Evolutionary conservation across 139 green algal species (phyloP).

Genomic region (Chlamydomonas sphaeroides): DNA sequence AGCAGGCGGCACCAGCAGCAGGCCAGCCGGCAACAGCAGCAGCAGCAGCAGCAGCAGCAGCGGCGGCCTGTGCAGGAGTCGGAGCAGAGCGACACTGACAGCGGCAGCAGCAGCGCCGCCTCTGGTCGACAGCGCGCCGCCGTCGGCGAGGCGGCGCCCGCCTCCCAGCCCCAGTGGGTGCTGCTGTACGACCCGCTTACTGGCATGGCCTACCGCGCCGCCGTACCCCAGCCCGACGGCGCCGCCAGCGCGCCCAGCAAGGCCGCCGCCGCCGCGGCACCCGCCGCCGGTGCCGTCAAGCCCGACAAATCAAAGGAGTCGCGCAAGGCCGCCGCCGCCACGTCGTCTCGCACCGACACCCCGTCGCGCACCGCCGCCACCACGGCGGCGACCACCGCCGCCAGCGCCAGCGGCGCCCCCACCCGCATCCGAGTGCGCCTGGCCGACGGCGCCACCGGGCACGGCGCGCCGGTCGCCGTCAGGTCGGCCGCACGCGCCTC

Average conservation of each 20-base stretch:
- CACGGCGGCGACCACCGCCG: background rate
- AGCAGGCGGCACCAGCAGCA: too few species aligned
- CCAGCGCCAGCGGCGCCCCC: background rate
- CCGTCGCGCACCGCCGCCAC: too few species aligned
- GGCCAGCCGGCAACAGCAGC: background rate
- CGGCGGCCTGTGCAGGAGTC: background rate
- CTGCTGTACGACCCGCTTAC: background rate
- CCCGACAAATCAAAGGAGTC: background rate
- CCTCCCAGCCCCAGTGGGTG: background rate
- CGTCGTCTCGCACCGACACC: background rate
- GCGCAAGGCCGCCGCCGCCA: too few species aligned
- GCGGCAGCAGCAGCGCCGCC: too few species aligned
- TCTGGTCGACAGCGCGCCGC: too few species aligned
- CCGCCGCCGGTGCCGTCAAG: too few species aligned
- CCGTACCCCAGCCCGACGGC: background rate
- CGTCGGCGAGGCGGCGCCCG: too few species aligned
- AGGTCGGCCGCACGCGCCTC: background rate
- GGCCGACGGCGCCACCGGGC: background rate
- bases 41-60: constrained; percentile 14
- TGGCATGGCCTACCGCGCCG: background rate
- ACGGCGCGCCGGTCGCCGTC: background rate
- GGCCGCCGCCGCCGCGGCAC: background rate
- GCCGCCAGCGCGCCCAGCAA: background rate
- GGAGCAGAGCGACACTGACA: background rate
- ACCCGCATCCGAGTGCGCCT: background rate